Base-by-base conservation (phyloP, 2,329 filamentous ascomycete species). In the Colletotrichum cereale region DNA sequence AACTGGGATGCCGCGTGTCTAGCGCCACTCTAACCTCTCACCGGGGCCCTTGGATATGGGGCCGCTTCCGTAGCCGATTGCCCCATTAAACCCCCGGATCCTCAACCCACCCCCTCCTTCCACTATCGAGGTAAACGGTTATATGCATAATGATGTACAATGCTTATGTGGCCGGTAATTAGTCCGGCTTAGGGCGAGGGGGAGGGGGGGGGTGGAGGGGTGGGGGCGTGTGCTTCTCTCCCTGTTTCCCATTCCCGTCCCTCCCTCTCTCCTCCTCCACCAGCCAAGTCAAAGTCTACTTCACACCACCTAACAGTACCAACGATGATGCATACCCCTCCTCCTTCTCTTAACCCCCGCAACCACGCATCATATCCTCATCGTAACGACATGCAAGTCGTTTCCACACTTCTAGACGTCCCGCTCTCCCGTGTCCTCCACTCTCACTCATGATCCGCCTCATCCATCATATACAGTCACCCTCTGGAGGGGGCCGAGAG, bases 1-100 rank as follows among this genome's bases (percentile, higher is more conserved):
- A 63, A 66, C 71, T 68, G 60, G 71, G 71, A 68, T 72, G 40
- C 71, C 29, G 63, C 68, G 48, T 56, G 60, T 29, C 10, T 72
- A 70, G 70, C 67, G 67, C 48, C 29, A 42, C 55, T n/a, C 47
- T 56, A 62, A 42, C 38, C 50, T 56, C 40, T 57, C 47, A 26
- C 29, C 48, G 61, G 62, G n/a, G 61, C 5, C 12, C 14, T 11
- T 12, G 6, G 1, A 21, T 10, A 38, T 72, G 69, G 69, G 60
- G 44, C 69, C 69, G 58, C 69, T 64, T 60, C 69, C 56, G 70
- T 40, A 34, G 48, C 47, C 52, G 55, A 18, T 38, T 34, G 18
- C 31, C 56, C 56, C 65, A 60, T 36, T n/a, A 5, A 34, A 42
- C 16, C 38, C 5, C 24, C 61, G 29, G 36, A 29, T 18, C 31